phyloP scores from a whole-genome alignment of 768 basidiomycete species.

The Polyporus arcularius region DNA sequence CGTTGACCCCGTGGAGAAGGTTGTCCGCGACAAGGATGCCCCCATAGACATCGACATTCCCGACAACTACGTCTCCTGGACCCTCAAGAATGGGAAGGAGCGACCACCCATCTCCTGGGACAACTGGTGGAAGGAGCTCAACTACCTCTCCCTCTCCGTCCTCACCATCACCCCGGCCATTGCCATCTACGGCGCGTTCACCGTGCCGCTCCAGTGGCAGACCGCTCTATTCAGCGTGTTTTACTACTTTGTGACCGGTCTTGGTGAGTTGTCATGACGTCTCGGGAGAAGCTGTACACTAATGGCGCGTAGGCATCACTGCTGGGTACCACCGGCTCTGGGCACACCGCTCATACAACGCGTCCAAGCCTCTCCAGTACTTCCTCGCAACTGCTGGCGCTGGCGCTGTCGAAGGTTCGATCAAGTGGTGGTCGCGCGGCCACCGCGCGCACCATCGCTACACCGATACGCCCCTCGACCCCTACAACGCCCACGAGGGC shows the following conservation, averaged over 20 bases:
- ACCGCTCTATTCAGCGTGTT: slow-evolving; percentile 69
- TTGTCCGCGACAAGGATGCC: slow-evolving; percentile 19
- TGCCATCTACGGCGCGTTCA: slow-evolving; percentile 70
- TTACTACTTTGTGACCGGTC: slow-evolving; percentile 81
- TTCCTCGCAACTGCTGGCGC: slow-evolving; percentile 81
- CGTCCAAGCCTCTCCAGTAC: slow-evolving; percentile 83
- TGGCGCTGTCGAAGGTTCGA: slow-evolving; percentile 94
- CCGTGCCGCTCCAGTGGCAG: slow-evolving; percentile 66
- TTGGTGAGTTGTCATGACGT: slow-evolving; percentile 52
- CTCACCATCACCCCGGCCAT: slow-evolving; percentile 74
- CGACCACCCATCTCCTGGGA: slow-evolving; percentile 48
- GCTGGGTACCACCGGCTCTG: slow-evolving; percentile 97
- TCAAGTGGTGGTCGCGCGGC: slow-evolving; percentile 98
- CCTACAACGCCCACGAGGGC: slow-evolving; percentile 91
- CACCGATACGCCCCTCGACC: slow-evolving; percentile 96
- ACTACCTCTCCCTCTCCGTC: slow-evolving; percentile 76
- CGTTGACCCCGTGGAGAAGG: slow-evolving; percentile 19
- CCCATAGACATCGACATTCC: slow-evolving; percentile 44
- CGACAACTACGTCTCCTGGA: slow-evolving; percentile 60
- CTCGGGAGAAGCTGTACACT: slow-evolving; percentile 21
- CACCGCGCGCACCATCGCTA: slow-evolving; percentile 98
- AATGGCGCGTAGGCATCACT: slow-evolving; percentile 63
- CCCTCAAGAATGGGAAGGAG: slow-evolving; percentile 49
- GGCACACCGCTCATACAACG: slow-evolving; percentile 96
- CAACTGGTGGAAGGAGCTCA: slow-evolving; percentile 58